Base-by-base conservation (phyloP, 176 grass and related monocot genomes). In the Olyra latifolia region DNA sequence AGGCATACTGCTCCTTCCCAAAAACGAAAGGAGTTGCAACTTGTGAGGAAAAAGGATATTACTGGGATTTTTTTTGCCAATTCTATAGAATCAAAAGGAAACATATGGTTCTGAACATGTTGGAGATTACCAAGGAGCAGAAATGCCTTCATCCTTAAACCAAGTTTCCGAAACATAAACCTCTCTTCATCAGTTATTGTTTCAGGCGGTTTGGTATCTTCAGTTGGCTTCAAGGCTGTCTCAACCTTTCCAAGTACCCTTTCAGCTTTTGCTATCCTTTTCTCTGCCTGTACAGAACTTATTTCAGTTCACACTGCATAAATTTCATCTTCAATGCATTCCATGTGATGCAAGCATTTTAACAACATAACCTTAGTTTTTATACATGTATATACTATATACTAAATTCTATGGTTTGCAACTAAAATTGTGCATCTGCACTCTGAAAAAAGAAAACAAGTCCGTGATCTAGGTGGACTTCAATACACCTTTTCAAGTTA, bases 111-210 rank as follows among this genome's bases (percentile, higher is more conserved):
- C 17, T 47, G 12, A 75, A 40, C 50, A 28, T 70, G 20, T 47
- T 48, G 66, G 17, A 87, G 62, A 66, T 56, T 81, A 98, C 95
- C 95, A 71, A 98, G 92, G 16, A 94, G 92, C 46, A 98, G 71
- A 85, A 84, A 94, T 38, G 95, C 90, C 69, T 98, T 98, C 95
- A 98, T 98, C 81, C 90, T 92, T 76, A 95, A 66, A 74, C 92
- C 92, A 82, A 98, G 92, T 74, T 94, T 93, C 71, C 95, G 86
- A 76, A 98, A 98, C 88, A 98, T 94, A 69, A 90, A 98, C 64
- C 92, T 85, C 86, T 98, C 95, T 82, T 98, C 92, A 83, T 98
- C 92, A 29, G 95, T 98, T 84, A 98, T 93, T 74, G 80, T 91
- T 84, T 98, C 88, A 47, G 72, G 75, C 10, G 74, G 85, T 80